phyloP scores from a whole-genome alignment of 306 rosid genomes.

The Ormosia emarginata region DNA sequence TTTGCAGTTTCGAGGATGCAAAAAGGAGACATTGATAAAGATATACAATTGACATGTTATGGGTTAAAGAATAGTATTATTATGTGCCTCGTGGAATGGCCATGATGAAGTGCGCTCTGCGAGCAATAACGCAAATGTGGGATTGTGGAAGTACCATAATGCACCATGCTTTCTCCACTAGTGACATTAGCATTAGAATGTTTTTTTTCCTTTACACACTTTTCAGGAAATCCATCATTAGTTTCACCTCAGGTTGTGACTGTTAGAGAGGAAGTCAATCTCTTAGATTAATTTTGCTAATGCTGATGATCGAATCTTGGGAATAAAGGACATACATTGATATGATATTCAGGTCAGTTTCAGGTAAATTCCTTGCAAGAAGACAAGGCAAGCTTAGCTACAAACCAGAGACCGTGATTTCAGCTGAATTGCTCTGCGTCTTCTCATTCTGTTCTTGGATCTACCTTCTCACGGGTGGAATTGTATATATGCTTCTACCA shows the following conservation, averaged over 20 bases:
- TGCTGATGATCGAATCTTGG: neutral
- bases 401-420: conserved; percentile 13
- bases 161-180: neutral
- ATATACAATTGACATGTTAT: conserved; percentile 12
- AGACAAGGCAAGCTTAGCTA: neutral
- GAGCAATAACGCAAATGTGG: conserved; percentile 5
- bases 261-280: neutral
- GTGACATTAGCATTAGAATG: neutral
- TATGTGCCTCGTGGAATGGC: conserved; percentile 15
- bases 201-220: neutral
- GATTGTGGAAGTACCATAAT: conserved; percentile 9
- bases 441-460: neutral
- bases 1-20: conserved; percentile 5
- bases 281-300: neutral
- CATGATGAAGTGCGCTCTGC: conserved; percentile 6
- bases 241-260: neutral
- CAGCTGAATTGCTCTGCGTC: conserved; percentile 10
- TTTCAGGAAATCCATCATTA: neutral
- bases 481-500: neutral
- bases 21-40: neutral
- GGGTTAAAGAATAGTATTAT: conserved; percentile 16
- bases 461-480: conserved; percentile 3
- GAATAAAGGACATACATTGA: neutral
- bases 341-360: neutral
- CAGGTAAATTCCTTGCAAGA: neutral